Evolutionary conservation across 805 yeast species (phyloP).

Genomic region (Candida boidinii): DNA sequence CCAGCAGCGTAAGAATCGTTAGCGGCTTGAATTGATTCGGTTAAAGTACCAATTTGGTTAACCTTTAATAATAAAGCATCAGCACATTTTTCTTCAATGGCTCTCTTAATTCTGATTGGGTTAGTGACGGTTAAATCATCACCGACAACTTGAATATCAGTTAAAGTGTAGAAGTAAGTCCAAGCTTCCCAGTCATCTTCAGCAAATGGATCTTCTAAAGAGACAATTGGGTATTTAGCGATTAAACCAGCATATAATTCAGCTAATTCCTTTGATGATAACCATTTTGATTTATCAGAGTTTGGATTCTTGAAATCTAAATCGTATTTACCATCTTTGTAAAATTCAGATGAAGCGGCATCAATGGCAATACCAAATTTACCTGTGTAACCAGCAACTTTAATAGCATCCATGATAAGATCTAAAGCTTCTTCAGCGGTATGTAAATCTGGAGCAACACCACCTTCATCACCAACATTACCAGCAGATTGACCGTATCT

Average conservation of each 20-base stretch:
- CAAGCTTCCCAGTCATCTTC: constrained; percentile 99
- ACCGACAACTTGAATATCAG: constrained; percentile 85
- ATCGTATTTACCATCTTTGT: constrained; percentile 94
- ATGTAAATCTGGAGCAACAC: constrained; percentile 97
- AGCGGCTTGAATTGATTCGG: constrained; percentile 97
- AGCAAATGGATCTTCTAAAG: constrained; percentile 98
- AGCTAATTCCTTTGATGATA: constrained; percentile 82
- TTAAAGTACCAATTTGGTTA: constrained; percentile 95
- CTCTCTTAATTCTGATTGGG: constrained; percentile 89
- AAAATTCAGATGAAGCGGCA: constrained; percentile 97
- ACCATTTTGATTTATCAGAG: constrained; percentile 85
- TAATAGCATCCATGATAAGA: constrained; percentile 84
- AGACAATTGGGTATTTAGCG: constrained; percentile 92
- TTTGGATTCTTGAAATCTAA: constrained; percentile 97
- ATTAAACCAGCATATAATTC: constrained; percentile 72
- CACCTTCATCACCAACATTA: constrained; percentile 99
- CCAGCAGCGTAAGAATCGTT: constrained; percentile 89
- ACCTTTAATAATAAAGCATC: constrained; percentile 94
- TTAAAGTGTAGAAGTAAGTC: constrained; percentile 74
- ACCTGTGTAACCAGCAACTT: constrained; percentile 93
- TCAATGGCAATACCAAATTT: constrained; percentile 88
- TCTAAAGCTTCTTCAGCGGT: constrained; percentile 97
- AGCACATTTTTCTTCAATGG: constrained; percentile 94
- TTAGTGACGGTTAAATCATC: constrained; percentile 99
- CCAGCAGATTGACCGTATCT: constrained; percentile 97